These are phyloP conservation scores for Phytophthora macrochlamydospora DNA, from an alignment of 352 stramenopile species.

Conservation along the genomic window DNA sequence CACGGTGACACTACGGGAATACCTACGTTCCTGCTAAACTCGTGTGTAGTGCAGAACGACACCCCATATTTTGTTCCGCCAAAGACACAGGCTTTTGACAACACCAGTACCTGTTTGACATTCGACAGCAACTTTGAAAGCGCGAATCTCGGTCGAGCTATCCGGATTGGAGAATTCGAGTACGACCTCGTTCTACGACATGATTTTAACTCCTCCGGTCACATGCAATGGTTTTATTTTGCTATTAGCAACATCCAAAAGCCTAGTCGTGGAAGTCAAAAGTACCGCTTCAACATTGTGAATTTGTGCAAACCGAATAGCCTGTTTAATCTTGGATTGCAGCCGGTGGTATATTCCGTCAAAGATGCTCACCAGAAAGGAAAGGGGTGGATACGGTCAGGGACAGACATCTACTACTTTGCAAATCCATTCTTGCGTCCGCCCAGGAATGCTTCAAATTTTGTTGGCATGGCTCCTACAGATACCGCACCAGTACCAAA, in stretches of 20 bases:
- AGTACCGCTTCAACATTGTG: constrained; percentile 92
- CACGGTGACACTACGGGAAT: constrained; percentile 19
- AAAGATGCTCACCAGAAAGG: constrained; percentile 54
- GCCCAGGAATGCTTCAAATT: constrained; percentile 13
- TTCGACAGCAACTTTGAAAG: constrained; percentile 95
- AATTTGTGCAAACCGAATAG: constrained; percentile 94
- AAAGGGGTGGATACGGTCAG: constrained; percentile 77
- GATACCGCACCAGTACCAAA: constrained; percentile 3
- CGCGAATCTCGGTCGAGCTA: constrained; percentile 87
- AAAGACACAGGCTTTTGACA: constrained; percentile 23
- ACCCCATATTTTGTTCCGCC: constrained; percentile 48
- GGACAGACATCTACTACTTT: constrained; percentile 90
- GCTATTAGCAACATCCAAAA: constrained; percentile 76
- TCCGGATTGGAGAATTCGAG: constrained; percentile 83
- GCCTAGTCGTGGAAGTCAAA: constrained; percentile 20
- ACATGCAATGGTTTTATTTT: constrained; percentile 97
- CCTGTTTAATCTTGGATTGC: constrained; percentile 92
- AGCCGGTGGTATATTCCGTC: constrained; percentile 89
- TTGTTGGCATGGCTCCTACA: constrained; percentile 1
- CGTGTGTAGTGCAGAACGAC: constrained; percentile 4
- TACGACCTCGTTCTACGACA: constrained; percentile 91
- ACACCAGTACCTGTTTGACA: constrained; percentile 48
- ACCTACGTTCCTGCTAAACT: constrained; percentile 27
- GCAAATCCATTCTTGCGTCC: constrained; percentile 60
- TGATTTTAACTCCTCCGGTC: constrained; percentile 83